Evolutionary conservation across 169 alveolate genomes (phyloP), one percentile per base, ranked within the genome.

Genomic region (Plasmodium berghei): DNA sequence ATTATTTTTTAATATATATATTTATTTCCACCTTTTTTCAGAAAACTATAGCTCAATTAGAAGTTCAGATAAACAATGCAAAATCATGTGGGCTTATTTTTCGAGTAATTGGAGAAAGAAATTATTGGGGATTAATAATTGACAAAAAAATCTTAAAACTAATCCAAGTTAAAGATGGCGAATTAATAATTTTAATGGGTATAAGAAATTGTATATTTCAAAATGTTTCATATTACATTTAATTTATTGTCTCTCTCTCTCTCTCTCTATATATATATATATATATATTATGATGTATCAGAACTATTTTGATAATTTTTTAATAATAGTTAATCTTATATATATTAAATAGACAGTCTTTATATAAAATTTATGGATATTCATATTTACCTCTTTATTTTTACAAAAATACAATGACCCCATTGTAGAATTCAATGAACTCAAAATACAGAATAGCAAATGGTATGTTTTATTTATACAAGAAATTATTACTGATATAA

Each of bases 21-120:
- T 52, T 49, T 34, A 9, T 14, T 42, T 70, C 8, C 12, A 55
- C 2, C 10, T 28, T 56, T n/a, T 55, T 9, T 16, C 26, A 83
- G 90, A 66, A 83, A 83, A 83, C 90, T 16, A 83, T 83, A 45
- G 90, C 90, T 49, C 90, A 83, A 28, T 14, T 70, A n/a, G 90
- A 83, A 52, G 80, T 83, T 49, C 90, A 83, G 70, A 83, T 83
- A 45, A 83, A 83, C 40, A 61, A 83, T 61, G 90, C 90, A 45
- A 48, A 66, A 46, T 42, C 86, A 9, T 83, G 90, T 62, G 90
- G 90, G n/a, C 45, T 83, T 16, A 69, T 83, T 45, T 83, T 83
- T 69, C 85, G 90, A 12, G 34, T 83, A 28, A 4, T 69, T 20
- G 90, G 90, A 22, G 90, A 83, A 48, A 54, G 90, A 5, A 83